Conservation (phyloP, 1,284 basidiomycete species). For the Rhizoctonia solani region DNA sequence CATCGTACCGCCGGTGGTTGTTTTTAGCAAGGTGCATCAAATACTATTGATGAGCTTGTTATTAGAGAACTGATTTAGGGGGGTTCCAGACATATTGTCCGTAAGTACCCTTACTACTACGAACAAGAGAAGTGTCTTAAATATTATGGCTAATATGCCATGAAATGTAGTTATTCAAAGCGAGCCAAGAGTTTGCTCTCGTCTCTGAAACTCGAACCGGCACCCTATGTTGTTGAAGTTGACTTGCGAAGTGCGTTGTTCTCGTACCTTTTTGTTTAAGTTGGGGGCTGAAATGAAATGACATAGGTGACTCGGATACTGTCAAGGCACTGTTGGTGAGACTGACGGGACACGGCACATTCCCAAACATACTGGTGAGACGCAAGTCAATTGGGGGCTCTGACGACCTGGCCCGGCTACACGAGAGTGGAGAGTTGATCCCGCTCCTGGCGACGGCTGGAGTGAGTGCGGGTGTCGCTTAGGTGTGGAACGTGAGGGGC, state of each 20-base stretch:
- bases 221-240: constrained; percentile 73
- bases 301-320: constrained; percentile 60
- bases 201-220: constrained; percentile 65
- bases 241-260: constrained; percentile 63
- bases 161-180: constrained; percentile 59
- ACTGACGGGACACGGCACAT: constrained; percentile 67
- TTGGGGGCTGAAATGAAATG: neutral
- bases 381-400: constrained; percentile 73
- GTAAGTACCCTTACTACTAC: constrained; percentile 45
- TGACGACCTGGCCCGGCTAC: constrained; percentile 61
- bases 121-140: neutral
- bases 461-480: constrained; percentile 30
- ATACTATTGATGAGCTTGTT: neutral
- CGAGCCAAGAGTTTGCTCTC: constrained; percentile 70
- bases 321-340: constrained; percentile 69
- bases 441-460: constrained; percentile 40
- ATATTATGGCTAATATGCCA: neutral
- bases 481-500: no score
- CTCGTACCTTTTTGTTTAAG: constrained; percentile 12
- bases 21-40: constrained; percentile 74
- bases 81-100: constrained; percentile 67
- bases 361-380: constrained; percentile 72
- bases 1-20: constrained; percentile 63
- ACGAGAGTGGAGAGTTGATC: constrained; percentile 53
- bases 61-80: neutral